Conservation (phyloP, 148 eudicot genomes). For the Rhododendron henanense region DNA sequence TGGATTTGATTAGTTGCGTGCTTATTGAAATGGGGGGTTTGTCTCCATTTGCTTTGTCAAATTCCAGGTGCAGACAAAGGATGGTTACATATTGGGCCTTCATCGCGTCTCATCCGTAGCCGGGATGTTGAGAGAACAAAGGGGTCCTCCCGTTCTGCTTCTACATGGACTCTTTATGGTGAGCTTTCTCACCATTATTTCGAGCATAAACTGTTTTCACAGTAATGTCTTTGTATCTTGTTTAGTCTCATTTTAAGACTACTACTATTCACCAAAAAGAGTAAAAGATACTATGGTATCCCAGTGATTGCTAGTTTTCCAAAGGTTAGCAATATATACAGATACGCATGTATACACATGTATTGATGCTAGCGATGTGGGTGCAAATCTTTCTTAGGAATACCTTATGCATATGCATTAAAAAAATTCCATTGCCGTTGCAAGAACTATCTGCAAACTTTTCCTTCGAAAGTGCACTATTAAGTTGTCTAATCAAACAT, state of each 20-base stretch:
- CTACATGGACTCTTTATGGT: conserved; percentile 91
- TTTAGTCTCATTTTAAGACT: background rate
- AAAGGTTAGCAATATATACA: background rate
- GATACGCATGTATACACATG: background rate
- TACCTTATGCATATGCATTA: background rate
- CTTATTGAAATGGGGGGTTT: background rate
- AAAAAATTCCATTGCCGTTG: no score
- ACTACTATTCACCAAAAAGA: background rate
- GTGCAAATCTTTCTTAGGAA: background rate
- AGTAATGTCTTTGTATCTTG: background rate
- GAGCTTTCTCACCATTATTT: background rate
- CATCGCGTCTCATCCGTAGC: conserved; percentile 63
- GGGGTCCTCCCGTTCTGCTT: conserved; percentile 69
- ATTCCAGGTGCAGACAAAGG: conserved; percentile 64
- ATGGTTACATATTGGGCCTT: conserved; percentile 73
- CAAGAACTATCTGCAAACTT: background rate
- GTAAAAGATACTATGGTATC: background rate
- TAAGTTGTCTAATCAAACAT: background rate
- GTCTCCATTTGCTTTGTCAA: background rate
- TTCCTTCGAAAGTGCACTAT: background rate
- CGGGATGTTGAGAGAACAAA: conserved; percentile 18
- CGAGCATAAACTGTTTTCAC: background rate
- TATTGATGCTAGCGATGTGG: background rate
- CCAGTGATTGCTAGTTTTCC: background rate
- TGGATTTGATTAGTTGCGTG: background rate